Percentiles rank a stretch among this genome's conserved stretches.
phyloP scores from a whole-genome alignment of 2,329 filamentous ascomycete species.

The Aspergillus sojae region DNA sequence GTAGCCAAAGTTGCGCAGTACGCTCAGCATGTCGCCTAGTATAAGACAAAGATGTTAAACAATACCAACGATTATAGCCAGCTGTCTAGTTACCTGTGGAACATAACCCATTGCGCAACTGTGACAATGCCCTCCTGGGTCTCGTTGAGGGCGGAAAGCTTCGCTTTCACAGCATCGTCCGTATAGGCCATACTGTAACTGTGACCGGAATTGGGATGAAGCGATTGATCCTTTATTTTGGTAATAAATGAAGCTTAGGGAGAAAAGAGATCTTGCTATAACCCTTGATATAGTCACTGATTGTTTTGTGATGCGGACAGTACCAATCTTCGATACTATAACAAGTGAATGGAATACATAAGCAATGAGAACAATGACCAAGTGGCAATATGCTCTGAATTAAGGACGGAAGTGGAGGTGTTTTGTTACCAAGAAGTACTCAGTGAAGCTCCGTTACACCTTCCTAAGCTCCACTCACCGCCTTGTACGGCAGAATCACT shows the following conservation, averaged over 20 bases:
- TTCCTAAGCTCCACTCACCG: slow-evolving; percentile 22
- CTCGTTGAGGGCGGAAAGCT: slow-evolving; percentile 93
- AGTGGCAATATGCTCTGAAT: neutral
- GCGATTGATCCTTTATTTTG: neutral
- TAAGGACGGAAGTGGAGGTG: neutral
- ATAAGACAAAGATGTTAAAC: slow-evolving; percentile 20
- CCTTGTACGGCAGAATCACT: slow-evolving; percentile 22
- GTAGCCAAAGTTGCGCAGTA: slow-evolving; percentile 89
- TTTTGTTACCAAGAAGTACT: neutral
- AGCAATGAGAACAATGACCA: neutral
- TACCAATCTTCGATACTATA: neutral
- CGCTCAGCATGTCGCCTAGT: slow-evolving; percentile 84
- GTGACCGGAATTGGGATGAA: neutral
- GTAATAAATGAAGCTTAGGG: neutral
- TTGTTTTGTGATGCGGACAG: neutral
- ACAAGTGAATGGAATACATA: neutral
- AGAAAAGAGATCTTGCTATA: neutral
- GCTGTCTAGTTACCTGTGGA: slow-evolving; percentile 72
- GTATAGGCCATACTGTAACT: slow-evolving; percentile 77
- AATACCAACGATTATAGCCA: slow-evolving; percentile 16
- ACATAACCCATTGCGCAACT: slow-evolving; percentile 99
- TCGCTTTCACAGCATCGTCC: slow-evolving; percentile 91
- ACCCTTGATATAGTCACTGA: neutral
- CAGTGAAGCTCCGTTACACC: slow-evolving; percentile 10
- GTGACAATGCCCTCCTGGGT: slow-evolving; percentile 96